Base-by-base conservation (phyloP, 106 monocot genomes). In the Cymbidium sinense region DNA sequence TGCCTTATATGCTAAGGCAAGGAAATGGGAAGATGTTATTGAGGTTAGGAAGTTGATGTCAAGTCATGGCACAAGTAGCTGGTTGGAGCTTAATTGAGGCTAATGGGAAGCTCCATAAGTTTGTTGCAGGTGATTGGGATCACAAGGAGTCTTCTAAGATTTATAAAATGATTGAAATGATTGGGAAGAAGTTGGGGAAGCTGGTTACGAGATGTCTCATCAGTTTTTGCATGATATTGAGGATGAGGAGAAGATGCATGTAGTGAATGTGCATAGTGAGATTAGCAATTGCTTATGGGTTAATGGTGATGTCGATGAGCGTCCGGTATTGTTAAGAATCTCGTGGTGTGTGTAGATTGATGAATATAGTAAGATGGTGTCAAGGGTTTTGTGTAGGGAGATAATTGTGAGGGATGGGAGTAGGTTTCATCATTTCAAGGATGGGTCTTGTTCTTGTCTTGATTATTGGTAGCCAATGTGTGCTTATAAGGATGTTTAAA, bases 401-500 rank as follows among this genome's bases (percentile, higher is more conserved):
- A 89, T 92, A 18, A 77, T 92, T 77, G 87, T 92, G 50, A 89
- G 89, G 41, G 92, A 92, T 79, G 88, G 91, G 37, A 91, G 91
- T 75, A 88, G 91, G 78, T 91, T 91, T 64, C 91, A 91, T 64
- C 86, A 86, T 81, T 81, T 91, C 47, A 88, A 76, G 74, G 88
- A 79, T 34, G 91, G 91, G 23, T 80, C 20, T 13, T 91, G 91
- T n/a, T 88, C 88, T 31, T 86, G 88, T 77, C 51, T 44, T 62
- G 91, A 91, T 67, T 91, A 77, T 73, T 88, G 88, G 91, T 91
- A 67, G 78, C 70, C 6, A 43, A 69, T 31, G 10, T 67, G 67
- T 30, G 67, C 47, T 33, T 30, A 3, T 58, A 58, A 23, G n/a
- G 6, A 58, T 23, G 8, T 58, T 58, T 23, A 58, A 23, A 58